phyloP scores from a whole-genome alignment of 2,329 filamentous ascomycete species.

The Botrytis medusae region DNA sequence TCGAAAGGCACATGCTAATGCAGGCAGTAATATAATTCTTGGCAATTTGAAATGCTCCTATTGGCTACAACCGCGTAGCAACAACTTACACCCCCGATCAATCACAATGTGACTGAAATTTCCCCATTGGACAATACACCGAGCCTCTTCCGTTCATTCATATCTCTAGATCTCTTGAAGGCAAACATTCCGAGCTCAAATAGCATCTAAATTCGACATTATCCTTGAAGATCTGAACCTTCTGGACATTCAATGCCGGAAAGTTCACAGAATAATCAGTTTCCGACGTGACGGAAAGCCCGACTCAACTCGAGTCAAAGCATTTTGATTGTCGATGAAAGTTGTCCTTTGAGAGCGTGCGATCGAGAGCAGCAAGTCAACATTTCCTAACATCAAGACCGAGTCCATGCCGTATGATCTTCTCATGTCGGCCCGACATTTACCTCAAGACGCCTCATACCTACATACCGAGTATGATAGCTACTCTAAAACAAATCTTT shows the following conservation, averaged over 20 bases:
- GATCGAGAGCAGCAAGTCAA: neutral
- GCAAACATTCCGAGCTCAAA: no score
- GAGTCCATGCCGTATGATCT: neutral
- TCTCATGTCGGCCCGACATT: neutral
- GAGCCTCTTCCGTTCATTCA: neutral
- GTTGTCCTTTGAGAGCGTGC: neutral
- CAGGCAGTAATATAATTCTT: neutral
- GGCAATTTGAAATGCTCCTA: neutral
- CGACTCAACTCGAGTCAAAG: neutral
- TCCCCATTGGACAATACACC: neutral
- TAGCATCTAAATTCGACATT: neutral
- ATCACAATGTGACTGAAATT: neutral
- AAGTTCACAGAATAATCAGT: neutral
- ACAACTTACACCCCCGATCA: neutral
- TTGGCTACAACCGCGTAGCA: neutral
- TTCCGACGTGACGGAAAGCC: neutral
- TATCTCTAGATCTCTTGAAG: neutral
- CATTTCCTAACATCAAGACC: neutral
- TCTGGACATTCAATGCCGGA: neutral
- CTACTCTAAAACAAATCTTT: neutral
- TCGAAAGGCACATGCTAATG: neutral
- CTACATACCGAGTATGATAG: conserved; percentile 1
- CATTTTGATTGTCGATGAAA: neutral
- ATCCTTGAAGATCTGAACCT: neutral
- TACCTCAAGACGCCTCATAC: neutral